Conservation (phyloP, 768 basidiomycete species). For the Tulasnella sp. region DNA sequence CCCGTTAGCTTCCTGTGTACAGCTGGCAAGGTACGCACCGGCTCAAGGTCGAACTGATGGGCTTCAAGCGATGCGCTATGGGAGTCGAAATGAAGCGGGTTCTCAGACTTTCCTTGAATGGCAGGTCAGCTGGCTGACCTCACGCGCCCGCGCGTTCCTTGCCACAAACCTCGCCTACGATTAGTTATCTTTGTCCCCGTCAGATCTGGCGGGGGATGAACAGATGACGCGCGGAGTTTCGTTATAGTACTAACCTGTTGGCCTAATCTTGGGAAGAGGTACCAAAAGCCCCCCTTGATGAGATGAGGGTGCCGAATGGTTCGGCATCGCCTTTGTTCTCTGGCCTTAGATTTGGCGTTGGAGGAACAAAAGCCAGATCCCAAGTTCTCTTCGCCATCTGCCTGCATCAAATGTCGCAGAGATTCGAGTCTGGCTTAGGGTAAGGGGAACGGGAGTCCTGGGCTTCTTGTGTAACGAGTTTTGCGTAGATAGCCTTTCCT, state of each 20-base stretch:
- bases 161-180: neutral
- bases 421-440: neutral
- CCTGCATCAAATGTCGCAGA: neutral
- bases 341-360: neutral
- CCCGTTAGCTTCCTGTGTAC: neutral
- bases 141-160: neutral
- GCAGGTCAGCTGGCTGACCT: neutral
- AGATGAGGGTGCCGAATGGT: neutral
- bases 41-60: neutral
- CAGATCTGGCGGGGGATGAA: neutral
- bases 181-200: too few species aligned
- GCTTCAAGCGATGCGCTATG: neutral
- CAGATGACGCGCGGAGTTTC: neutral
- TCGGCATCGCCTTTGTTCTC: constrained; percentile 1
- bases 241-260: neutral
- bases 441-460: neutral
- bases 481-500: neutral
- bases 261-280: neutral
- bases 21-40: neutral
- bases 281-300: neutral
- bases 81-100: neutral
- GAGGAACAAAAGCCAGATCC: neutral
- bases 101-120: neutral
- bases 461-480: neutral
- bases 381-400: neutral